These are phyloP conservation scores for Globisporangium parvum DNA, from an alignment of 352 stramenopile species.

Conservation along the genomic window DNA sequence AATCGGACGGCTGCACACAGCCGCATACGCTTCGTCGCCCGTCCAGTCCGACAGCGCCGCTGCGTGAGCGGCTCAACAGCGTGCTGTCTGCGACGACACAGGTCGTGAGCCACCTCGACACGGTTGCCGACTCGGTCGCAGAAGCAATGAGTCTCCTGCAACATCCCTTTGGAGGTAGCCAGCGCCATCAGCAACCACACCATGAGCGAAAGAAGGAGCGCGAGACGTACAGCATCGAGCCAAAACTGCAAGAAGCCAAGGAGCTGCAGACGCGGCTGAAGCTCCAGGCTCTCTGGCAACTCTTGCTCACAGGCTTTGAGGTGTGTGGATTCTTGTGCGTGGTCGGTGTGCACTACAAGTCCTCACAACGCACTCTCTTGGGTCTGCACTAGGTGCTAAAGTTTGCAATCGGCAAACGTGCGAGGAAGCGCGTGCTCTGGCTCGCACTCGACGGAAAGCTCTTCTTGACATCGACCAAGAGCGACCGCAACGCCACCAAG, in stretches of 20 bases:
- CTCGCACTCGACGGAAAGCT: slow-evolving; percentile 36
- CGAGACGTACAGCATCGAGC: slow-evolving; percentile 25
- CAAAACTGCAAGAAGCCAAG: slow-evolving; percentile 17
- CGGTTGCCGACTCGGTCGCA: slow-evolving; percentile 20
- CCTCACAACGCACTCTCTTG: background rate
- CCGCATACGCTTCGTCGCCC: slow-evolving; percentile 3
- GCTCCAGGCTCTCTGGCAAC: slow-evolving; percentile 48
- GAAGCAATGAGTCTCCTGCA: slow-evolving; percentile 33
- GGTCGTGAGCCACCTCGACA: slow-evolving; percentile 17
- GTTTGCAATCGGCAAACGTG: slow-evolving; percentile 41
- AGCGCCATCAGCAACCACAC: slow-evolving; percentile 1
- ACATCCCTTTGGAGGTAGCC: slow-evolving; percentile 10
- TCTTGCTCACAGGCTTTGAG: slow-evolving; percentile 51
- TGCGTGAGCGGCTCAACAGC: slow-evolving; percentile 19
- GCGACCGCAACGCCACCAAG: slow-evolving; percentile 32
- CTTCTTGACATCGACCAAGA: slow-evolving; percentile 35
- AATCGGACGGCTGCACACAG: slow-evolving; percentile 10
- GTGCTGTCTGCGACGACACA: slow-evolving; percentile 22
- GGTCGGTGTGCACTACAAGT: background rate
- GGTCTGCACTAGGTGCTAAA: slow-evolving; percentile 21
- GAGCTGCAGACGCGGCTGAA: slow-evolving; percentile 30
- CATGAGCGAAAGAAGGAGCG: slow-evolving; percentile 9
- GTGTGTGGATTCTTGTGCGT: slow-evolving; percentile 1
- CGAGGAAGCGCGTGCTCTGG: slow-evolving; percentile 43
- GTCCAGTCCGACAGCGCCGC: slow-evolving; percentile 6